Evolutionary conservation across 2,329 filamentous ascomycete genomes (phyloP), one percentile per base, ranked within the genome.

Genomic region (Hypomyces rosellus): DNA sequence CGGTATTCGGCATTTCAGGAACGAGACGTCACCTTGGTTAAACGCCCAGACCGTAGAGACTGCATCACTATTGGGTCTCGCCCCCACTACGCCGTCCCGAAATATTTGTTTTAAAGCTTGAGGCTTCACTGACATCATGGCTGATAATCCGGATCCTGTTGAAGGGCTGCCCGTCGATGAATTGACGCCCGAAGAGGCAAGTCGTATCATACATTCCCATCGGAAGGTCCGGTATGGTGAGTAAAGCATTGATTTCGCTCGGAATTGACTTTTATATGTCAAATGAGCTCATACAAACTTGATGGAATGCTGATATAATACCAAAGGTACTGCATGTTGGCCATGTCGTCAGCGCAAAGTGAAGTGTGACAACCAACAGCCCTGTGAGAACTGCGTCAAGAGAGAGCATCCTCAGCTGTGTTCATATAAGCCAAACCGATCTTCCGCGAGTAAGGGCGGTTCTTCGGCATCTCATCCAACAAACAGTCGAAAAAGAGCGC

Each of bases 341-440:
- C 82, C 82, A 12, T 85, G 82, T 61, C 74, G 82, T 42, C 82
- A 85, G 65, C 75, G 82, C 56, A 85, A 85, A 66, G 82, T 85
- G 38, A 85, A 85, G 67, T 85, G 82, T 63, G 81, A 85, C 68
- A 85, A 84, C 65, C 81, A 84, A 63, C 76, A 82, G 60, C 82
- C 82, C 1, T 85, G 82, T 64, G 81, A 85, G 61, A 85, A 85
- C 62, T 85, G 82, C 60, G 75, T 83, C 60, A 84, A 84, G 69
- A 71, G 82, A 49, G 81, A 85, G 52, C 82, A 85, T 57, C 74
- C 81, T 2, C 74, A 79, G 65, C 70, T 85, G 46, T 85, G 82
- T 62, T 84, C 80, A 25, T 85, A 85, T 68, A 84, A 84, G 61
- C 82, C 82, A 13, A 85, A 84, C 62, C 66, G 66, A 64, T 69